Evolutionary conservation across 2,329 filamentous ascomycete species (phyloP).

Genomic region (Furcasterigmium furcatum): DNA sequence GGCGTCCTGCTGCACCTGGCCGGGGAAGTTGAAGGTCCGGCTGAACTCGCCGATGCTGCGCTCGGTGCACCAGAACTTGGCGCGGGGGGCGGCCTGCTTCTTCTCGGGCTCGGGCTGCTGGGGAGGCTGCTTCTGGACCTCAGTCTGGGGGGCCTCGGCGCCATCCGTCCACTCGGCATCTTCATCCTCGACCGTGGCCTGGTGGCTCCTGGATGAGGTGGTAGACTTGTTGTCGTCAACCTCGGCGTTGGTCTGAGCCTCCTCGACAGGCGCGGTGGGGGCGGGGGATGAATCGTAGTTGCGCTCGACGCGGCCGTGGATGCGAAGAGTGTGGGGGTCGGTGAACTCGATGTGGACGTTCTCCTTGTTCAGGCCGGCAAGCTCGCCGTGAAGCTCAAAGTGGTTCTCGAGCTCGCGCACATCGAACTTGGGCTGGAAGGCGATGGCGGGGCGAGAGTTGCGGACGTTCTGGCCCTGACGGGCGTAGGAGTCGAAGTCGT

Average conservation of each 20-base stretch:
- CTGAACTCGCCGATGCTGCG: constrained; percentile 65
- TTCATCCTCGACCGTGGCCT: constrained; percentile 56
- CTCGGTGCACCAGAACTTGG: constrained; percentile 70
- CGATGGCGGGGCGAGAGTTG: constrained; percentile 20
- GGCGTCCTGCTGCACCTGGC: constrained; percentile 56
- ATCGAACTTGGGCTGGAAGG: constrained; percentile 77
- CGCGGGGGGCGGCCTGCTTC: constrained; percentile 30
- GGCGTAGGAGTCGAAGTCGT: constrained; percentile 59
- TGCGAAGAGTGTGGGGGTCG: constrained; percentile 68
- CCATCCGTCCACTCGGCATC: constrained; percentile 5
- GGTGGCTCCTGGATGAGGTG: constrained; percentile 36
- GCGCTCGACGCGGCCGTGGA: constrained; percentile 69
- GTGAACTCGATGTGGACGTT: constrained; percentile 76
- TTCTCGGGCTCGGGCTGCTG: constrained; percentile 11
- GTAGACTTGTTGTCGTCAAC: constrained; percentile 19
- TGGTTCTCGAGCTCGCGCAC: constrained; percentile 64
- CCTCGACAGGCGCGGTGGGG: constrained; percentile 46
- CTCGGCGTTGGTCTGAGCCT: constrained; percentile 31
- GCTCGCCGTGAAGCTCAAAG: constrained; percentile 79
- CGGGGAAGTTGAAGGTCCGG: constrained; percentile 66
- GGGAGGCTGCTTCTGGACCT: background rate
- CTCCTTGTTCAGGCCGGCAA: constrained; percentile 72
- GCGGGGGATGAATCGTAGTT: constrained; percentile 53
- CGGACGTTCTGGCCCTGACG: constrained; percentile 24
- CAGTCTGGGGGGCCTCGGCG: constrained; percentile 5